phyloP scores from a whole-genome alignment of 805 yeast genomes.

The Cyberlindnera maritima region DNA sequence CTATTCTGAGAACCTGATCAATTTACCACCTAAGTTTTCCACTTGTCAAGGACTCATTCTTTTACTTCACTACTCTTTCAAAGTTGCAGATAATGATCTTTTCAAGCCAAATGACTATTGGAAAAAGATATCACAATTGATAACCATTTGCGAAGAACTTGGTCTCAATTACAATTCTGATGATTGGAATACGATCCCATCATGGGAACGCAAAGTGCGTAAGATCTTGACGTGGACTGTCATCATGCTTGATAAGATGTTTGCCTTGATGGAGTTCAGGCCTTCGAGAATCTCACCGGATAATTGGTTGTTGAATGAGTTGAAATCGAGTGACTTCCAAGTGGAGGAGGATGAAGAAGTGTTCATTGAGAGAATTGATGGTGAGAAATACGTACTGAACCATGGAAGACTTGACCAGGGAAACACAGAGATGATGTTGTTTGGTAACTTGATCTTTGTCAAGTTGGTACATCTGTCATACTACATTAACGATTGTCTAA shows the following conservation, averaged over 20 bases:
- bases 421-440: constrained; percentile 8
- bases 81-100: constrained; percentile 9
- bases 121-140: constrained; percentile 24
- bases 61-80: constrained; percentile 27
- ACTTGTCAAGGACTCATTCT: constrained; percentile 40
- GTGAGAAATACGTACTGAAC: constrained; percentile 15
- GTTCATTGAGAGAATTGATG: constrained; percentile 19
- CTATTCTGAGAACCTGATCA: constrained; percentile 27
- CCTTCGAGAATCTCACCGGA: constrained; percentile 25
- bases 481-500: constrained; percentile 24
- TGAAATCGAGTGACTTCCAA: constrained; percentile 22
- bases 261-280: constrained; percentile 27
- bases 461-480: constrained; percentile 26
- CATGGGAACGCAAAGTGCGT: constrained; percentile 30
- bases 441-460: constrained; percentile 25
- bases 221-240: constrained; percentile 27
- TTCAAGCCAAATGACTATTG: constrained; percentile 20
- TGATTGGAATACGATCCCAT: constrained; percentile 27
- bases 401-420: constrained; percentile 10
- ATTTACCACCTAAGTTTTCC: constrained; percentile 31
- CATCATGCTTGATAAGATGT: constrained; percentile 27
- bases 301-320: constrained; percentile 27
- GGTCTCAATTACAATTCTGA: constrained; percentile 27
- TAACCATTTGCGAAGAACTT: constrained; percentile 27
- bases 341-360: constrained; percentile 21